These are phyloP conservation scores for Mycena haematopus DNA, from an alignment of 768 basidiomycete species.

Conservation along the genomic window DNA sequence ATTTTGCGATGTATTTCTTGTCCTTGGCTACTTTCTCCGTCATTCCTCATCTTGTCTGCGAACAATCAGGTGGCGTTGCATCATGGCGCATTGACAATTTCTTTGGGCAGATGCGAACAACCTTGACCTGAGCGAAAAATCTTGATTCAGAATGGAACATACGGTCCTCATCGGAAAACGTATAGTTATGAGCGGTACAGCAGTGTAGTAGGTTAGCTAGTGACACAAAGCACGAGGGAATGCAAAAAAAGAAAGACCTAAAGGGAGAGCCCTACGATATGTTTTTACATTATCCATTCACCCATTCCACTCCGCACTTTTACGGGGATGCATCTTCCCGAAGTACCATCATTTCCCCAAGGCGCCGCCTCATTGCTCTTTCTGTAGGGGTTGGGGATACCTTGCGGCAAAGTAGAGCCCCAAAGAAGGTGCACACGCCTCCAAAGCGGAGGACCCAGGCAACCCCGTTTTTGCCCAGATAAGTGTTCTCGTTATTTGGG, in stretches of 20 bases:
- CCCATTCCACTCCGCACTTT: slow-evolving; percentile 46
- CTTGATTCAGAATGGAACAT: too few species aligned
- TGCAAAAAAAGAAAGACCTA: slow-evolving; percentile 9
- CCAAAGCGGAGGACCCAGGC: slow-evolving; percentile 95
- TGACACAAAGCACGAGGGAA: slow-evolving; percentile 6
- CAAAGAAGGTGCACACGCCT: slow-evolving; percentile 58
- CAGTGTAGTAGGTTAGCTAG: slow-evolving; percentile 32
- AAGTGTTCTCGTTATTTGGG: slow-evolving; percentile 57
- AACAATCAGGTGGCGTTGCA: too few species aligned
- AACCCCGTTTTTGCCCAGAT: slow-evolving; percentile 86
- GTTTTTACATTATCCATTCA: slow-evolving; percentile 19
- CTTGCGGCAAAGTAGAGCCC: slow-evolving; percentile 78
- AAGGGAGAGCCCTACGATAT: background rate
- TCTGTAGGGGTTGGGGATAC: slow-evolving; percentile 92
- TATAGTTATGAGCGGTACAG: too few species aligned
- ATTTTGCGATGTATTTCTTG: too few species aligned
- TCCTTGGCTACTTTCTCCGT: too few species aligned
- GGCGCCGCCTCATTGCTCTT: slow-evolving; percentile 83
- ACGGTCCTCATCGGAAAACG: too few species aligned
- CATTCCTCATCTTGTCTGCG: too few species aligned
- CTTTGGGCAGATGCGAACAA: too few species aligned
- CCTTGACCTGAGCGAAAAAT: too few species aligned
- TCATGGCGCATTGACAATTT: too few species aligned
- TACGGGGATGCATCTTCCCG: slow-evolving; percentile 53
- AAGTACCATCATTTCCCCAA: slow-evolving; percentile 80